Evolutionary conservation across 345 rosid species (phyloP).

Genomic region (Populus nigra): DNA sequence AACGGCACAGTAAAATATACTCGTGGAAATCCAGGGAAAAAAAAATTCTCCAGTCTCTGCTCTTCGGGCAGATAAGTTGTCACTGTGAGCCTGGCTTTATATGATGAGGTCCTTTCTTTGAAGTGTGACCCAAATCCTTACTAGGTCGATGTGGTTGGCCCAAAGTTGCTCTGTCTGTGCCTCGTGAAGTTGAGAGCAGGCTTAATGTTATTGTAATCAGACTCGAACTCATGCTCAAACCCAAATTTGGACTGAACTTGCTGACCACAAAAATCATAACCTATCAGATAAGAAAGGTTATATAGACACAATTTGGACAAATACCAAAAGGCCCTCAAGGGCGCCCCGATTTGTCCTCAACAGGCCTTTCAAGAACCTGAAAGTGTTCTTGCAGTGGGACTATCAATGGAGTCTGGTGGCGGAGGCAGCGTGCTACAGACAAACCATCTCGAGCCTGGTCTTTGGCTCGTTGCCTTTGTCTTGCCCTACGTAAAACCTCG

Average conservation of each 20-base stretch:
- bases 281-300: not conserved
- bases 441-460: not conserved
- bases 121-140: not conserved
- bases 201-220: not conserved
- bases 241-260: not conserved
- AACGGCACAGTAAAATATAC: no score
- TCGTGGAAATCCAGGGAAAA: not conserved
- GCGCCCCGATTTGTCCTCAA: not conserved
- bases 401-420: conserved; percentile 1
- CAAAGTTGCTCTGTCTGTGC: not conserved
- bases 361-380: conserved; percentile 2
- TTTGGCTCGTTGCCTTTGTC: conserved; percentile 14
- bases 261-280: not conserved
- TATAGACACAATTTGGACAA: not conserved
- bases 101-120: not conserved
- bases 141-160: not conserved
- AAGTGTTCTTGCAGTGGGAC: conserved; percentile 1
- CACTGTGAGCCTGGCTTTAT: not conserved
- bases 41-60: not conserved
- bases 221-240: not conserved
- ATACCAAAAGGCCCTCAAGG: not conserved
- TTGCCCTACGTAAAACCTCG: not conserved
- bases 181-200: not conserved
- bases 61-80: not conserved
- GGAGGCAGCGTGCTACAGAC: not conserved